Percentiles rank a stretch among this genome's conserved stretches.
Conservation (phyloP, 2,329 filamentous ascomycete genomes). For the Fusarium acutatum region DNA sequence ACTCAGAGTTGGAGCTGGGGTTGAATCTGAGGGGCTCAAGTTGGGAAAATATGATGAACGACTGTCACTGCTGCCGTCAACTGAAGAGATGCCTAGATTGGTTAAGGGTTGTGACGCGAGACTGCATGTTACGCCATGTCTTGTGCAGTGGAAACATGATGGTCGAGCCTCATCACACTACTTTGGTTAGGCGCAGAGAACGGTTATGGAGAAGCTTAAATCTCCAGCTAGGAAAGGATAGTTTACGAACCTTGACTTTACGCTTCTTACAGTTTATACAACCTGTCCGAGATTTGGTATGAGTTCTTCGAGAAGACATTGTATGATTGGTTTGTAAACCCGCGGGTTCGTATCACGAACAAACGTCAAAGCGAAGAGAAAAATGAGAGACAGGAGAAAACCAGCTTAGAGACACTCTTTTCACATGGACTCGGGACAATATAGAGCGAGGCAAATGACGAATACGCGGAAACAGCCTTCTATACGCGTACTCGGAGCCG, state of each 20-base stretch:
- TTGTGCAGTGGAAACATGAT: conserved; percentile 44
- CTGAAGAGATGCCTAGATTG: not conserved
- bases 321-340: conserved; percentile 6
- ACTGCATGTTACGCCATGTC: conserved; percentile 43
- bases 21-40: conserved; percentile 18
- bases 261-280: conserved; percentile 46
- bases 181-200: conserved; percentile 3
- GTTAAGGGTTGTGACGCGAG: conserved; percentile 17
- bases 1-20: not conserved
- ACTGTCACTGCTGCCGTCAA: not conserved
- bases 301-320: conserved; percentile 41
- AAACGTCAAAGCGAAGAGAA: not conserved
- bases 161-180: conserved; percentile 43
- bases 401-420: not conserved
- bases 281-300: conserved; percentile 47
- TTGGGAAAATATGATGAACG: conserved; percentile 19
- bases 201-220: not conserved
- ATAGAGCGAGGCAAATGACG: conserved; percentile 18
- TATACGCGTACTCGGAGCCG: conserved; percentile 36
- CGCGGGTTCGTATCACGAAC: conserved; percentile 32
- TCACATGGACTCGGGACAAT: conserved; percentile 3
- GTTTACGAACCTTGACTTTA: conserved; percentile 45
- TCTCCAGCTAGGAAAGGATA: not conserved
- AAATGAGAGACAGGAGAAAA: conserved; percentile 1
- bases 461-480: conserved; percentile 30